These are phyloP conservation scores for Fusarium duplospermum DNA, from an alignment of 2,329 filamentous ascomycete genomes.

Conservation along the genomic window DNA sequence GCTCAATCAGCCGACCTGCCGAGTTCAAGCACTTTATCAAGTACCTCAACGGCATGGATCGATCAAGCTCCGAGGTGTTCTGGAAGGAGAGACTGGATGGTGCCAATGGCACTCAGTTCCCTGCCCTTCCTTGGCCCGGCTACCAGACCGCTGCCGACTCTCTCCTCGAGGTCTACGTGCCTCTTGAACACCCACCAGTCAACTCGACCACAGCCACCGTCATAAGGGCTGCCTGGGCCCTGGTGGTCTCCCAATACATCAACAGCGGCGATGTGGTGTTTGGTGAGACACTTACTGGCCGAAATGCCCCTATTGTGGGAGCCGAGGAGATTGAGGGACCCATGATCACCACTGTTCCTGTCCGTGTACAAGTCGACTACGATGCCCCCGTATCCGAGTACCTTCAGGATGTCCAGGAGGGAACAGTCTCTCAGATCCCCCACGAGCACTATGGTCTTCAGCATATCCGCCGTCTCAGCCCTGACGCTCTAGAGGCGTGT, in stretches of 20 bases:
- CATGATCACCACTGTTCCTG: slow-evolving; percentile 69
- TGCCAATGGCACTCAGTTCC: slow-evolving; percentile 60
- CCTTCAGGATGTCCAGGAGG: slow-evolving; percentile 66
- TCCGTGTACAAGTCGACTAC: slow-evolving; percentile 60
- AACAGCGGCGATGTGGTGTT: slow-evolving; percentile 66
- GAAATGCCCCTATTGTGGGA: slow-evolving; percentile 60
- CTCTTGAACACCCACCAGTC: slow-evolving; percentile 47
- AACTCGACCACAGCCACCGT: slow-evolving; percentile 66
- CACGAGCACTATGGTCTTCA: slow-evolving; percentile 74
- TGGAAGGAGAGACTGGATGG: slow-evolving; percentile 61
- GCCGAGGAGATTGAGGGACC: slow-evolving; percentile 68
- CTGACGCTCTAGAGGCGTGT: slow-evolving; percentile 66
- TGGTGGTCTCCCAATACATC: slow-evolving; percentile 65
- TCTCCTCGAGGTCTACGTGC: slow-evolving; percentile 64
- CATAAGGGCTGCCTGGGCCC: slow-evolving; percentile 69
- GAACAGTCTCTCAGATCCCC: slow-evolving; percentile 67
- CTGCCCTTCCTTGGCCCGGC: slow-evolving; percentile 53
- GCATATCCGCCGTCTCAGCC: slow-evolving; percentile 67
- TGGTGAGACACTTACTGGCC: slow-evolving; percentile 69
- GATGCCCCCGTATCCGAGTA: slow-evolving; percentile 60
- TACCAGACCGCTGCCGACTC: slow-evolving; percentile 52
- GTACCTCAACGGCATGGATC: slow-evolving; percentile 56
- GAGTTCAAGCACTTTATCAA: slow-evolving; percentile 63
- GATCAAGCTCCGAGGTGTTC: slow-evolving; percentile 55
- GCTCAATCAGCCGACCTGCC: slow-evolving; percentile 47